phyloP scores from a whole-genome alignment of 106 monocot genomes.

The Phalaenopsis equestris region DNA sequence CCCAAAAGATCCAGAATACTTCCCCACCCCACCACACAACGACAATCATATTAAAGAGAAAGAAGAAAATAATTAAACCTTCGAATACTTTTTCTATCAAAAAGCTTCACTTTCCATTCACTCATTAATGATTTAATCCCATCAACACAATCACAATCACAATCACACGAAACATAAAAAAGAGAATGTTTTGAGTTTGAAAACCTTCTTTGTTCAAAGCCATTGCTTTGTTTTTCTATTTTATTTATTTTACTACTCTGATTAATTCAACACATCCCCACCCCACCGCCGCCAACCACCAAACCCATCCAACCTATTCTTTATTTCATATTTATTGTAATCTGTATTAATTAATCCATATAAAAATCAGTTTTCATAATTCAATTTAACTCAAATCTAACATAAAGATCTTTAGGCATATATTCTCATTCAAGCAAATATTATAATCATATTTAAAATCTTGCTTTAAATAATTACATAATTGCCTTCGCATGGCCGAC shows the following conservation, averaged over 20 bases:
- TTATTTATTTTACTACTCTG: neutral
- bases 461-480: too few relatives aligned
- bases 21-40: too few relatives aligned
- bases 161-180: neutral
- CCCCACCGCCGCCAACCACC: neutral
- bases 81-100: neutral
- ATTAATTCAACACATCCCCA: neutral
- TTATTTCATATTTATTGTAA: too few relatives aligned
- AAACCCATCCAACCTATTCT: neutral
- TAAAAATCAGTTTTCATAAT: too few relatives aligned
- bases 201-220: neutral
- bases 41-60: neutral
- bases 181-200: neutral
- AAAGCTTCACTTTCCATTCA: neutral
- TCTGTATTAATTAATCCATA: too few relatives aligned
- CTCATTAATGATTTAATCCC: neutral
- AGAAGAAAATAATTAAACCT: neutral
- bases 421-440: too few relatives aligned
- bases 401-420: too few relatives aligned
- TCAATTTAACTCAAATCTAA: too few relatives aligned
- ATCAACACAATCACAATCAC: neutral
- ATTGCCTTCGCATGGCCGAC: too few relatives aligned
- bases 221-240: neutral
- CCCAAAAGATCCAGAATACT: neutral
- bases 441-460: too few relatives aligned